Conservation (phyloP, 306 rosid species). For the Cicer yamashitae region DNA sequence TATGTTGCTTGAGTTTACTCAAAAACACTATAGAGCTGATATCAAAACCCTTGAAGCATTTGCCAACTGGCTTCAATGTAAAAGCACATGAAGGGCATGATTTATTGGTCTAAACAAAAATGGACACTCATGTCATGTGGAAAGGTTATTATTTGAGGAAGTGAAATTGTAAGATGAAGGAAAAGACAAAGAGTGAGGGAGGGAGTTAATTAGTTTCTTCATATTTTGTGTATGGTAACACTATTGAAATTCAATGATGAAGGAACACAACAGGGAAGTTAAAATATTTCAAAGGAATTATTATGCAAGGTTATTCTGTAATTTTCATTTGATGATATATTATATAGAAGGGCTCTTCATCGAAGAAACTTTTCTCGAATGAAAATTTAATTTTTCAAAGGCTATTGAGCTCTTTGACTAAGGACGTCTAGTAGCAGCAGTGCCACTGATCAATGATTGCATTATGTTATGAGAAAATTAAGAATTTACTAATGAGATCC, state of each 20-base stretch:
- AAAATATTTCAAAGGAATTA: constrained; percentile 52
- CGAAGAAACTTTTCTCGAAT: constrained; percentile 40
- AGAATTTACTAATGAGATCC: not conserved
- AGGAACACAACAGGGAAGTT: constrained; percentile 52
- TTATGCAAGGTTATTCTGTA: constrained; percentile 54
- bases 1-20: constrained; percentile 84
- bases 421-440: not conserved
- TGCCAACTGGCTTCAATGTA: constrained; percentile 70
- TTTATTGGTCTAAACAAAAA: constrained; percentile 26
- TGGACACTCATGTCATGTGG: constrained; percentile 30
- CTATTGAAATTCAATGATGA: constrained; percentile 49
- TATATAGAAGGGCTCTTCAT: constrained; percentile 39
- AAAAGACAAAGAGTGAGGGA: constrained; percentile 32
- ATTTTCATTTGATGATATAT: constrained; percentile 44
- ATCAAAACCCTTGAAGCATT: constrained; percentile 81
- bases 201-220: constrained; percentile 45
- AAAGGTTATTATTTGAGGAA: constrained; percentile 12
- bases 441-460: not conserved
- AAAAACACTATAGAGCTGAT: constrained; percentile 92
- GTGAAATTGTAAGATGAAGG: not conserved
- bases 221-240: constrained; percentile 38
- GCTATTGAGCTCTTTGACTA: constrained; percentile 7
- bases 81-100: constrained; percentile 24
- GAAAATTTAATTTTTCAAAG: constrained; percentile 22
- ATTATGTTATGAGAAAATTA: not conserved